These are phyloP conservation scores for Pulveroboletus sp. DNA, from an alignment of 768 basidiomycete genomes.

Conservation along the genomic window DNA sequence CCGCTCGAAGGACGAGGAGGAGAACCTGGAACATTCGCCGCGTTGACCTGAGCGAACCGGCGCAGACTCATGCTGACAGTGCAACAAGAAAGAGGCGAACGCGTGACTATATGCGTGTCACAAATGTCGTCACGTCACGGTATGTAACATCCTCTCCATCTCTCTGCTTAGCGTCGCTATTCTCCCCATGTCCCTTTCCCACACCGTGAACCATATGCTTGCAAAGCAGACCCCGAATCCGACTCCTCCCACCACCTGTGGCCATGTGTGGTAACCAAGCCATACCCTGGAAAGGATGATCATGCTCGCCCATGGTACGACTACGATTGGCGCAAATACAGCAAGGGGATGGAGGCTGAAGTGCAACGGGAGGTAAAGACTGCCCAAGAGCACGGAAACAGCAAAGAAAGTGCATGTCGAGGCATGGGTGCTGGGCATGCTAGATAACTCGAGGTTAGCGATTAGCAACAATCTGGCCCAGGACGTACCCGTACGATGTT, in stretches of 20 bases:
- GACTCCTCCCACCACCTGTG: conserved; percentile 62
- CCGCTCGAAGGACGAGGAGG: conserved; percentile 32
- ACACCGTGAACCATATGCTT: conserved; percentile 54
- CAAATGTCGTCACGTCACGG: conserved; percentile 28
- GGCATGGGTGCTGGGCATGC: conserved; percentile 86
- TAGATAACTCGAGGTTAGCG: conserved; percentile 25
- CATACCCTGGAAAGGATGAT: conserved; percentile 66
- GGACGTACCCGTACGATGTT: conserved; percentile 63
- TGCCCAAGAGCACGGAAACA: conserved; percentile 57
- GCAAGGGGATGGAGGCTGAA: conserved; percentile 41
- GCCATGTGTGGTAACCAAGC: conserved; percentile 76
- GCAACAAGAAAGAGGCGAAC: conserved; percentile 2
- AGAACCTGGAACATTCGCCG: conserved; percentile 37
- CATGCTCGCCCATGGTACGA: conserved; percentile 51
- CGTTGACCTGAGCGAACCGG: conserved; percentile 52
- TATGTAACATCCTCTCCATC: conserved; percentile 10
- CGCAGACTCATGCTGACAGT: conserved; percentile 47
- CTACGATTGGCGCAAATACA: conserved; percentile 41
- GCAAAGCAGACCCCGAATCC: conserved; percentile 55
- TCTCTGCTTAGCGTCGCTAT: conserved; percentile 19
- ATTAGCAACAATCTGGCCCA: not conserved
- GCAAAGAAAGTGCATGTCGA: conserved; percentile 65
- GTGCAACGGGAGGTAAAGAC: conserved; percentile 57
- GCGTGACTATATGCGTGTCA: conserved; percentile 26
- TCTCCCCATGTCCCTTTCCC: conserved; percentile 36